phyloP scores from a whole-genome alignment of 176 grass and related monocot genomes.

The Typha latifolia region DNA sequence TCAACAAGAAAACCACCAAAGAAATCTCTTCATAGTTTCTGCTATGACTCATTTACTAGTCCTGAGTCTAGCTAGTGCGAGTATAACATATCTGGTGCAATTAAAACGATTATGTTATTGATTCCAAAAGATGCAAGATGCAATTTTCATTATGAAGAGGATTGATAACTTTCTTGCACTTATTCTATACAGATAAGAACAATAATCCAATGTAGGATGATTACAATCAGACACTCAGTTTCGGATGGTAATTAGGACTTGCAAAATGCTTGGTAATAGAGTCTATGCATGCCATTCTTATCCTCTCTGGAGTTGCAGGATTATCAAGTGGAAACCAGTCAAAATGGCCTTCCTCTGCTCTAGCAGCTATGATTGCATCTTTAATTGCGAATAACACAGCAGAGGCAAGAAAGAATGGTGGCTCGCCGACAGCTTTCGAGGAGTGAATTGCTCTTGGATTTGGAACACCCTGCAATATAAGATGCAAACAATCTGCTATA shows the following conservation, averaged over 20 bases:
- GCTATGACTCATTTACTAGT: too few species aligned
- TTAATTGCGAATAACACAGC: conserved; percentile 80
- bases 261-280: conserved; percentile 68
- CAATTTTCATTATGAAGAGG: too few species aligned
- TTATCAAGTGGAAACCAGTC: conserved; percentile 85
- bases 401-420: conserved; percentile 82
- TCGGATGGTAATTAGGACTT: conserved; percentile 46
- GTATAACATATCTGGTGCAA: too few species aligned
- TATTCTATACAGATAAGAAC: too few species aligned
- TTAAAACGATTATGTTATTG: too few species aligned
- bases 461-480: conserved; percentile 41
- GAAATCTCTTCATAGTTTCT: too few species aligned
- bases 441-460: conserved; percentile 82
- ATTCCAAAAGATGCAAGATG: too few species aligned
- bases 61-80: too few species aligned
- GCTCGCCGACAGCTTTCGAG: conserved; percentile 91
- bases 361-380: conserved; percentile 60
- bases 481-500: not conserved
- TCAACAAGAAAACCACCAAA: too few species aligned
- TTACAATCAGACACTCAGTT: conserved; percentile 59
- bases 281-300: conserved; percentile 88
- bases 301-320: conserved; percentile 79
- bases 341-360: conserved; percentile 54
- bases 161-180: too few species aligned
- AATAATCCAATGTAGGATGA: not conserved